These are phyloP conservation scores for Plasmopara viticola DNA, from an alignment of 352 stramenopile genomes.

Conservation along the genomic window DNA sequence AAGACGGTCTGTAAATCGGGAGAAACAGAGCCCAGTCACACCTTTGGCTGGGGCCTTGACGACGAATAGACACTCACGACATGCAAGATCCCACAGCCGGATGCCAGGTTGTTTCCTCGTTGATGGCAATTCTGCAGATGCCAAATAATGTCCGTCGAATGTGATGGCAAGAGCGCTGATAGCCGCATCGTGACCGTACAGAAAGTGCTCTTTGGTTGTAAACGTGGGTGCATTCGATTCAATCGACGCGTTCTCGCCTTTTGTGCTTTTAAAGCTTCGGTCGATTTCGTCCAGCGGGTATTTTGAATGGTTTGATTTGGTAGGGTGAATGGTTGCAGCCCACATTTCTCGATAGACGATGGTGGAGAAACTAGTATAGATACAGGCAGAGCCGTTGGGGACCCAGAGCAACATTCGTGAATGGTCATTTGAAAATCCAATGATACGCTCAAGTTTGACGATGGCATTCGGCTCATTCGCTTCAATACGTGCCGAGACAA, in stretches of 20 bases:
- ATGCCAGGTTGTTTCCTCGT: slow-evolving; percentile 26
- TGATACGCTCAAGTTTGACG: slow-evolving; percentile 46
- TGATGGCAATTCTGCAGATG: slow-evolving; percentile 37
- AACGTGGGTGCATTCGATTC: slow-evolving; percentile 3
- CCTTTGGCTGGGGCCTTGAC: slow-evolving; percentile 42
- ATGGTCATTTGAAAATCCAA: slow-evolving; percentile 54
- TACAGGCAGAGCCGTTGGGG: slow-evolving; percentile 32
- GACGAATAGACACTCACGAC: slow-evolving; percentile 37
- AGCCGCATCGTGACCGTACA: slow-evolving; percentile 31
- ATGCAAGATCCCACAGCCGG: slow-evolving; percentile 48
- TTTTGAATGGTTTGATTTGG: too few relatives aligned
- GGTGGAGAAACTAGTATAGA: slow-evolving; percentile 61
- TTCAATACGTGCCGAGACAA: slow-evolving; percentile 27
- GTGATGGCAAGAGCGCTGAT: slow-evolving; percentile 42
- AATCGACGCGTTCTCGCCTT: slow-evolving; percentile 12
- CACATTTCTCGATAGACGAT: slow-evolving; percentile 49
- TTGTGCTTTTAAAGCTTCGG: too few relatives aligned
- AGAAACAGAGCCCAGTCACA: slow-evolving; percentile 50
- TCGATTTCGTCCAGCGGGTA: background rate
- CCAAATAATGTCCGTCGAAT: slow-evolving; percentile 32
- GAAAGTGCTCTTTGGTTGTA: slow-evolving; percentile 27
- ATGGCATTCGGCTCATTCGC: slow-evolving; percentile 64
- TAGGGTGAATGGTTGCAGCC: too few relatives aligned
- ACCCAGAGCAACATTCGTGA: slow-evolving; percentile 47
- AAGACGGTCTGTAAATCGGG: slow-evolving; percentile 16